phyloP scores from a whole-genome alignment of 495 filamentous ascomycete genomes.

The Aspergillus campestris region DNA sequence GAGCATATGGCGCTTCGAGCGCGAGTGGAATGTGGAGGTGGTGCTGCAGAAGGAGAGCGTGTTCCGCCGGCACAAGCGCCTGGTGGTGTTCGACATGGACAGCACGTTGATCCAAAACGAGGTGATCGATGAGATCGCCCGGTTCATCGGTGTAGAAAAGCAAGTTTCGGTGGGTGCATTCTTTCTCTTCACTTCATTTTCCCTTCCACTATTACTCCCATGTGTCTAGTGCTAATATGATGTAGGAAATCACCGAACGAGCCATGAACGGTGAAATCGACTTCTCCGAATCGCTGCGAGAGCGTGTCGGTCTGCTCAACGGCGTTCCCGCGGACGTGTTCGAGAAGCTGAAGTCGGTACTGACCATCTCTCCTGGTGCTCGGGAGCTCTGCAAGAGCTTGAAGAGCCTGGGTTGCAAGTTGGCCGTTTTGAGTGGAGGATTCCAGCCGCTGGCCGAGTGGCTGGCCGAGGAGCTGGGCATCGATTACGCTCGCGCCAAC shows the following conservation, averaged over 20 bases:
- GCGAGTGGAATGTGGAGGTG: conserved; percentile 80
- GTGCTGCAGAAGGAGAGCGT: conserved; percentile 61
- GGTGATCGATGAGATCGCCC: conserved; percentile 90
- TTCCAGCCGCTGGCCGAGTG: conserved; percentile 84
- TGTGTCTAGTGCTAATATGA: conserved; percentile 12
- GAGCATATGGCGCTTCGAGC: conserved; percentile 71
- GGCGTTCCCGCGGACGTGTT: conserved; percentile 75
- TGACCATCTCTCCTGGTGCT: conserved; percentile 78
- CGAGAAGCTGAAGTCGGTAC: conserved; percentile 57
- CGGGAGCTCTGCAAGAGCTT: conserved; percentile 61
- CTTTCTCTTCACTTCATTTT: background rate
- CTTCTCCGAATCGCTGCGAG: conserved; percentile 71
- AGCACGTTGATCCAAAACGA: conserved; percentile 93
- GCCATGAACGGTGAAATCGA: conserved; percentile 98
- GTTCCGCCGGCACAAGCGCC: conserved; percentile 66
- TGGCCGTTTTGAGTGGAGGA: conserved; percentile 85
- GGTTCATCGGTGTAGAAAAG: conserved; percentile 63
- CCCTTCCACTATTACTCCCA: no score
- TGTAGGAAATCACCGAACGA: conserved; percentile 70
- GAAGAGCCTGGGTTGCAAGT: conserved; percentile 68
- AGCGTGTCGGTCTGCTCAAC: conserved; percentile 69
- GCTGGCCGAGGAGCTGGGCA: conserved; percentile 67
- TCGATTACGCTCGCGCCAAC: conserved; percentile 86
- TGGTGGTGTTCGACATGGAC: conserved; percentile 97
- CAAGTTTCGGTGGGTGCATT: conserved; percentile 51